Base-by-base conservation (phyloP, 208 protist genomes). In the Lotmaria passim region DNA sequence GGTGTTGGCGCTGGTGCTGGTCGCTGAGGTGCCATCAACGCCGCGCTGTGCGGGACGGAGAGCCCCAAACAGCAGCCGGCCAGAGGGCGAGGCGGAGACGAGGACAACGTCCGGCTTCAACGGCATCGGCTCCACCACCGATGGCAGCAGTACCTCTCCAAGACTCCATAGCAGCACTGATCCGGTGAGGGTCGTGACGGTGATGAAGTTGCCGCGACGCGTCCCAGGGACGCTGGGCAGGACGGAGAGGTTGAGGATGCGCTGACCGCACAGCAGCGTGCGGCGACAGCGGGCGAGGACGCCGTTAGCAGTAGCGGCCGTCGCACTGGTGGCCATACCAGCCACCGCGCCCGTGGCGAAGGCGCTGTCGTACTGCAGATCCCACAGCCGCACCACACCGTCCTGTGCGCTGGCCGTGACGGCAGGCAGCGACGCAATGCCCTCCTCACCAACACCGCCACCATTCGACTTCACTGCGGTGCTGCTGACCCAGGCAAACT, bases 191-290 rank as follows among this genome's bases (percentile, higher is more conserved):
- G 63, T 75, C 21, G 73, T 68, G 41, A 73, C 64, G 48, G 60
- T 66, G n/a, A 75, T 30, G 44, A 63, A 68, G 55, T 72, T 62
- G 17, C 51, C 56, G 30, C 53, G 36, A 28, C 57, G 64, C 2
- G 17, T 12, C 5, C 57, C 57, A 7, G 6, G 23, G 24, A 7
- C 41, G 33, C 44, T 53, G 15, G 82, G 73, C 10, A 78, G 70
- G 23, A 93, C 83, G 12, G 73, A 82, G 26, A 96, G 50, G 65
- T 83, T 78, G 8, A 86, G 55, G 52, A 93, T 92, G 50, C 90
- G 85, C 70, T 93, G 87, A 0, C 90, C 90, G 72, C 87, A 93
- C 36, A 90, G 43, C 21, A 96, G 85, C 39, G 86, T 96, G 44
- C 87, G 82, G 10, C 82, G 81, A 72, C 90, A 93, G 15, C 86